Conservation (phyloP, 768 basidiomycete species). For the Cyclocybe aegerita region DNA sequence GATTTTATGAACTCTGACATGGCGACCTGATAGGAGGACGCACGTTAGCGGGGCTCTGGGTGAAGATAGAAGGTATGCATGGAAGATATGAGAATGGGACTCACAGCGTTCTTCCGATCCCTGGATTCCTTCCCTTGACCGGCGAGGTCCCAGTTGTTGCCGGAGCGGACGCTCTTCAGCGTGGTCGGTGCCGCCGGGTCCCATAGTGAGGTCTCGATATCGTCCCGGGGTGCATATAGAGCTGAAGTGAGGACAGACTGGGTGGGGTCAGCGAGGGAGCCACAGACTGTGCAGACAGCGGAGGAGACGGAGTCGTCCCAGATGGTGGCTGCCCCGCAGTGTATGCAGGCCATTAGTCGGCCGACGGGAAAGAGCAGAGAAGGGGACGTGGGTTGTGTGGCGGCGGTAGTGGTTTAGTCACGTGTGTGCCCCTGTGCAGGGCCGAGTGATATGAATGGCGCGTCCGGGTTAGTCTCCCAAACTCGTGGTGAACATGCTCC, state of each 20-base stretch:
- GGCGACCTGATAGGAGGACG: constrained; percentile 41
- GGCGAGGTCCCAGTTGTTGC: constrained; percentile 58
- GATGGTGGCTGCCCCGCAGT: constrained; percentile 51
- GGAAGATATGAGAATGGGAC: constrained; percentile 23
- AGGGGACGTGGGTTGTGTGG: not conserved
- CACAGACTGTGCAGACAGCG: constrained; percentile 68
- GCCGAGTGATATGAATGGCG: not conserved
- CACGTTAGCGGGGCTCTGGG: constrained; percentile 13
- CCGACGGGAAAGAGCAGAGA: constrained; percentile 4
- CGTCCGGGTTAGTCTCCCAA: not conserved
- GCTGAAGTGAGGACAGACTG: constrained; percentile 57
- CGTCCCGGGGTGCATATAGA: constrained; percentile 30
- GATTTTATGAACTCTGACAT: constrained; percentile 65
- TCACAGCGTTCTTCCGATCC: constrained; percentile 62
- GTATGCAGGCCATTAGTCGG: constrained; percentile 43
- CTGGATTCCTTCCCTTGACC: constrained; percentile 67
- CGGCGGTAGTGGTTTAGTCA: too few relatives aligned
- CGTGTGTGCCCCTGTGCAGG: too few relatives aligned
- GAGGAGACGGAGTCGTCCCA: constrained; percentile 62
- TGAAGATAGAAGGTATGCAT: constrained; percentile 8
- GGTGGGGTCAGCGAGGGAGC: constrained; percentile 62
- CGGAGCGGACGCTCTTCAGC: constrained; percentile 48
- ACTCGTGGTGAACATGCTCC: constrained; percentile 10
- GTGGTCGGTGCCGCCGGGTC: constrained; percentile 33
- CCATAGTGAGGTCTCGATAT: constrained; percentile 31